Evolutionary conservation across 352 stramenopile genomes (phyloP).

Genomic region (Phytopythium ostracodes): DNA sequence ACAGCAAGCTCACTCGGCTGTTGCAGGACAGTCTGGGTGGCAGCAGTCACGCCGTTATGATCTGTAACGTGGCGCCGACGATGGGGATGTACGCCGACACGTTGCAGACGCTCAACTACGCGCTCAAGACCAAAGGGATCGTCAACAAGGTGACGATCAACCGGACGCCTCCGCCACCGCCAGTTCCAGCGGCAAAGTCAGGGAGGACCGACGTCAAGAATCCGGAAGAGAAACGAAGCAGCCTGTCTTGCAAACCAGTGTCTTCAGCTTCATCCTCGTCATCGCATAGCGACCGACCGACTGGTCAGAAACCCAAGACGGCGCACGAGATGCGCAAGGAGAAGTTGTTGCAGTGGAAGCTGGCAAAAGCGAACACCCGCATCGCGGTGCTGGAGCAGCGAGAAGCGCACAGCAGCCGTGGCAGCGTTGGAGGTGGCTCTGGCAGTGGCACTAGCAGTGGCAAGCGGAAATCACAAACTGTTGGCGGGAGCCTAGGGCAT

Average conservation of each 20-base stretch:
- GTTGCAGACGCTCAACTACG: conserved; percentile 39
- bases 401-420: neutral
- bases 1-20: conserved; percentile 72
- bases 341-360: conserved; percentile 1
- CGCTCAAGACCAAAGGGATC: conserved; percentile 29
- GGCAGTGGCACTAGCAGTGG: neutral
- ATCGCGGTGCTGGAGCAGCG: neutral
- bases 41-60: conserved; percentile 36
- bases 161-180: too few species aligned
- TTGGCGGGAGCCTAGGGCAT: neutral
- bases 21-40: conserved; percentile 49
- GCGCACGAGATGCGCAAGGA: neutral
- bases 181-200: too few species aligned
- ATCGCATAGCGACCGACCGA: too few species aligned
- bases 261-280: neutral
- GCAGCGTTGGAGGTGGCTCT: too few species aligned
- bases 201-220: too few species aligned
- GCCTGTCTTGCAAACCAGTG: too few species aligned
- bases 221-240: too few species aligned
- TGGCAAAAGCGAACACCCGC: neutral
- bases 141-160: conserved; percentile 20
- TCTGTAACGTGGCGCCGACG: conserved; percentile 32
- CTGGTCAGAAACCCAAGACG: neutral
- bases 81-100: conserved; percentile 25
- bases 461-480: neutral